Evolutionary conservation across 2,329 filamentous ascomycete species (phyloP).

Genomic region (Fusarium chuoi): DNA sequence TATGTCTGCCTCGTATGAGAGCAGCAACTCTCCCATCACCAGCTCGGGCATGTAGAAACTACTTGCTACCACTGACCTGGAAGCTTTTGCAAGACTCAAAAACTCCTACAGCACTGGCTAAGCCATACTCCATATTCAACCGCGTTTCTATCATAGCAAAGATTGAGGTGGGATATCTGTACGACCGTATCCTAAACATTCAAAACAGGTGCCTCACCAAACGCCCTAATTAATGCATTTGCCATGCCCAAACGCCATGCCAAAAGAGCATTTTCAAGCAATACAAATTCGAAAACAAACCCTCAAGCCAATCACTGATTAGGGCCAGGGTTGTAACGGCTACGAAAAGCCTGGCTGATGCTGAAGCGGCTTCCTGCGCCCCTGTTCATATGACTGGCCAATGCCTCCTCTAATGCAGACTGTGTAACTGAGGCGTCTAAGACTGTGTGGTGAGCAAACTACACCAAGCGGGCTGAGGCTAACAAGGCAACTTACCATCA

Average conservation of each 20-base stretch:
- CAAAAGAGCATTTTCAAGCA: constrained; percentile 17
- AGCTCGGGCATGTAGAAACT: not conserved
- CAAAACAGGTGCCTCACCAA: constrained; percentile 18
- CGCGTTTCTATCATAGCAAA: constrained; percentile 12
- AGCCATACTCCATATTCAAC: not conserved
- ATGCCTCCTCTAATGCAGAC: constrained; percentile 80
- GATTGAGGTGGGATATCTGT: constrained; percentile 36
- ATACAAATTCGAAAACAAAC: not conserved
- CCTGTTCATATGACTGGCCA: constrained; percentile 66
- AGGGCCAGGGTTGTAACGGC: constrained; percentile 62
- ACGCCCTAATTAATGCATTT: constrained; percentile 41
- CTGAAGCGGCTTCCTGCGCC: constrained; percentile 65
- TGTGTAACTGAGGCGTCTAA: constrained; percentile 83
- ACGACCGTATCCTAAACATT: constrained; percentile 16
- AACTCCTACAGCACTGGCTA: not conserved
- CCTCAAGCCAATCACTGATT: constrained; percentile 40
- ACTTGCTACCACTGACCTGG: not conserved
- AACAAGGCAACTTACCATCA: constrained; percentile 65
- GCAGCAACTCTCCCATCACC: not conserved
- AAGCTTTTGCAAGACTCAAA: not conserved
- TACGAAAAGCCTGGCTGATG: constrained; percentile 74
- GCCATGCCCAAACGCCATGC: constrained; percentile 38
- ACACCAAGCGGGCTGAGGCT: not conserved
- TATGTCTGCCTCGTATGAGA: not conserved
- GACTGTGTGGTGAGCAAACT: constrained; percentile 3